These are phyloP conservation scores for Puccinia novopanici DNA, from an alignment of 1,284 basidiomycete species.

Conservation along the genomic window DNA sequence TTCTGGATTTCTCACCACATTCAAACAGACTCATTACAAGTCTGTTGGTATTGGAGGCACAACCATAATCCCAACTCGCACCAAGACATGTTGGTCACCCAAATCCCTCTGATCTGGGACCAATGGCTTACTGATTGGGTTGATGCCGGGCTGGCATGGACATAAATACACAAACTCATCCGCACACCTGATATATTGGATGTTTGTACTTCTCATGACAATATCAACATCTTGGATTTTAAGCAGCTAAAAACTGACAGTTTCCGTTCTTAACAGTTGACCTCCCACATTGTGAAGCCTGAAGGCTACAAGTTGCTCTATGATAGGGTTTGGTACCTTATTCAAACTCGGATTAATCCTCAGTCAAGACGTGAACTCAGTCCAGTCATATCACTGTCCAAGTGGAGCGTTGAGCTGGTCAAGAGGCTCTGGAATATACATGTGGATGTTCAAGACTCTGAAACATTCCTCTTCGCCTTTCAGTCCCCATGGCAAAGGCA, in stretches of 20 bases:
- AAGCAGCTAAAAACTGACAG: too few relatives aligned
- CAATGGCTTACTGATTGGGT: background rate
- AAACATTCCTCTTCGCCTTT: background rate
- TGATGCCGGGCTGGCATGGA: background rate
- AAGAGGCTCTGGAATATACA: too few relatives aligned
- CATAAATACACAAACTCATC: background rate
- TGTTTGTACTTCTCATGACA: too few relatives aligned
- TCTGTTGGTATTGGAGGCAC: too few relatives aligned
- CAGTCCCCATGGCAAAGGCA: background rate
- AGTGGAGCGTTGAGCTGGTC: background rate
- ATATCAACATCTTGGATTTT: too few relatives aligned
- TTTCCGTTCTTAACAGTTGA: too few relatives aligned
- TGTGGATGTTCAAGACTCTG: background rate
- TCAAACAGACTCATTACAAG: too few relatives aligned
- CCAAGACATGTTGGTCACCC: background rate
- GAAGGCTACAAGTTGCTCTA: background rate
- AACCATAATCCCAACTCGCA: too few relatives aligned
- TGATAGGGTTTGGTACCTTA: background rate
- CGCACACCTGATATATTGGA: background rate
- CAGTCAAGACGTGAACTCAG: background rate
- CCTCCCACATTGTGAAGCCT: too few relatives aligned
- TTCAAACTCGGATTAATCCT: too few relatives aligned
- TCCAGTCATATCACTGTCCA: too few relatives aligned
- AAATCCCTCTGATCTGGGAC: background rate
- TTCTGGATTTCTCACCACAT: background rate